Base-by-base conservation (phyloP, 805 yeast species). In the Yarrowia osloensis region DNA sequence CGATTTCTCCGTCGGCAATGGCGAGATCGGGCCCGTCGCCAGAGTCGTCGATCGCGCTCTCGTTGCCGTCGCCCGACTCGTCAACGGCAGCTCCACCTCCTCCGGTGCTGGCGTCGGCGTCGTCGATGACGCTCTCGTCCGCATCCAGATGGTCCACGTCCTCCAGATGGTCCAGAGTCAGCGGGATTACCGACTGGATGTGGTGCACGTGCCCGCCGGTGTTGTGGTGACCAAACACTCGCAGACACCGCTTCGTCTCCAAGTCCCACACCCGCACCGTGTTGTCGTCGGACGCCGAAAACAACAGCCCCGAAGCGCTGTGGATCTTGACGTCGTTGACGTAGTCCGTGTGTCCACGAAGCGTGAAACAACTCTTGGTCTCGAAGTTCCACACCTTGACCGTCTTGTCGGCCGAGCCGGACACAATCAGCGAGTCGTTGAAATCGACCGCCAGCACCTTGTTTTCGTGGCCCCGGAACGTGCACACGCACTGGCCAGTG, bases 321-420 rank as follows among this genome's bases (percentile, higher is more conserved):
- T 93, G 97, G 67, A 93, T 86, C 78, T 90, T 90, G 65, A 95
- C 98, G 69, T 90, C 86, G 70, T 91, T 92, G 21, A 95, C 97
- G 87, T 96, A 88, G 71, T 90, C 98, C 0, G 89, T 84, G 76
- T 95, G 99, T 7, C 99, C 99, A 47, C 97, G 82, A 68, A 95
- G 81, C 0, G 98, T 92, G 77, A 89, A 91, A 74, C 98, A 95
- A 0, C 96, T 90, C 78, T 97, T 83, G 7, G 92, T 86, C 75
- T 90, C 97, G 54, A 95, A 97, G 76, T 95, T 96, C 99, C 99
- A 95, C 15, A 95, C 93, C 76, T 92, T 91, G 66, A 95, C 89
- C 0, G 97, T 91, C 70, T 85, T 84, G 78, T 95, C 99, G 0
- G 97, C 97, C 39, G 96, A 88, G 0, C 98, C 99, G 11, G 95